Base-by-base conservation (phyloP, 2,329 filamentous ascomycete species). In the Neonectria punicea region DNA sequence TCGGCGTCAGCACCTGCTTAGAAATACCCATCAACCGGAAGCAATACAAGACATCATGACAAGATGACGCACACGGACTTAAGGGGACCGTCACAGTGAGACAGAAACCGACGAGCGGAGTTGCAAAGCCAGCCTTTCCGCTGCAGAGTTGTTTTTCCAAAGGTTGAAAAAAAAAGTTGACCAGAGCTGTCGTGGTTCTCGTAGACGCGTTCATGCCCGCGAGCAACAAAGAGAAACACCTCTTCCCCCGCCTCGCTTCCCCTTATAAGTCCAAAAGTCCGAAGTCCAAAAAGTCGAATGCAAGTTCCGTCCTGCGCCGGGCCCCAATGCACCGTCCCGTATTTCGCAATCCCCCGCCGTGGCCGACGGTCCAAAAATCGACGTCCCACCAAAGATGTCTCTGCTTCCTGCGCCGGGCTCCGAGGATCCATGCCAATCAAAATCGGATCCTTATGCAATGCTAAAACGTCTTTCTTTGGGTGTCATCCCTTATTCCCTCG, bases 351-450 rank as follows among this genome's bases (percentile, higher is more conserved):
- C 22, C 55, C 55, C 44, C 43, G 39, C 56, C 56, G 39, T 61
- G 53, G 64, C 57, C 53, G 41, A 63, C 67, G 67, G 57, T 64
- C 67, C 61, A 71, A 71, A 51, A 22, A 36, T 44, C 58, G 62
- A 65, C 65, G 43, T 59, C 46, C 41, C n/a, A 28, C 47, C 44
- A 39, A 64, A 51, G 56, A 58, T 58, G 41, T 59, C 58, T 70
- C 67, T 69, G 63, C 50, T 47, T 64, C 34, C 22, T 69, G 55
- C 72, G 69, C 70, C 69, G 51, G 57, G 68, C 68, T 72, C 71
- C 71, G 55, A 64, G 67, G 69, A 63, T 70, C 61, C 62, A 63
- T 32, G 34, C 50, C 34, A 49, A 43, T 43, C 47, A 51, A 46
- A 43, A 20, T 47, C 6, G 9, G 66, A 70, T 64, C 72, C 65